phyloP scores from a whole-genome alignment of 2,329 filamentous ascomycete species.

The Alternaria sp. region DNA sequence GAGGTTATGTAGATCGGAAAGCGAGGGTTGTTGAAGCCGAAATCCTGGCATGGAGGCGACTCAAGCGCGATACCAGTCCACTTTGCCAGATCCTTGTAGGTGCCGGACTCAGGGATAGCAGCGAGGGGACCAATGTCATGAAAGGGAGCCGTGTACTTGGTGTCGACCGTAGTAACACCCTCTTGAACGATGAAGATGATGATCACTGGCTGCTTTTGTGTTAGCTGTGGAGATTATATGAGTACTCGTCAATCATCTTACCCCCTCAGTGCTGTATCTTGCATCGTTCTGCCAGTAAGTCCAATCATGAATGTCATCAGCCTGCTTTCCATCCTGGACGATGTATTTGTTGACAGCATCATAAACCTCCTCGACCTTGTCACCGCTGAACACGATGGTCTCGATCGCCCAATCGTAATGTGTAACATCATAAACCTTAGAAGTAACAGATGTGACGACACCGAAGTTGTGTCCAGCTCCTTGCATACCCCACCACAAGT shows the following conservation, averaged over 20 bases:
- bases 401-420: constrained; percentile 34
- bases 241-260: not conserved
- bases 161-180: constrained; percentile 28
- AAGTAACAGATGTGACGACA: constrained; percentile 26
- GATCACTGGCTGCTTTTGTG: constrained; percentile 1
- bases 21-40: constrained; percentile 35
- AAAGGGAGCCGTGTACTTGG: constrained; percentile 34
- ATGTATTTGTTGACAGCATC: constrained; percentile 58
- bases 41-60: constrained; percentile 39
- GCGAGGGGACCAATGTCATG: constrained; percentile 27
- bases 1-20: constrained; percentile 34
- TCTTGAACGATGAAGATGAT: constrained; percentile 39
- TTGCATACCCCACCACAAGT: constrained; percentile 65
- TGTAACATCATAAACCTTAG: constrained; percentile 55
- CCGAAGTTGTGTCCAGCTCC: constrained; percentile 61
- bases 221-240: not conserved
- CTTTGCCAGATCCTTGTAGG: constrained; percentile 32
- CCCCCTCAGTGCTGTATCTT: constrained; percentile 1
- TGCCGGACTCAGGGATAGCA: constrained; percentile 23
- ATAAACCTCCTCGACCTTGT: constrained; percentile 62
- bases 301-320: constrained; percentile 46
- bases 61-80: constrained; percentile 36
- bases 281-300: constrained; percentile 37
- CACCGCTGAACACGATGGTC: constrained; percentile 45
- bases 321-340: constrained; percentile 55